A percentile compares a stretch with the other conserved stretches of the same genome.
These are phyloP conservation scores for Diaporthe amygdali DNA, from an alignment of 2,329 filamentous ascomycete species.

Conservation along the genomic window DNA sequence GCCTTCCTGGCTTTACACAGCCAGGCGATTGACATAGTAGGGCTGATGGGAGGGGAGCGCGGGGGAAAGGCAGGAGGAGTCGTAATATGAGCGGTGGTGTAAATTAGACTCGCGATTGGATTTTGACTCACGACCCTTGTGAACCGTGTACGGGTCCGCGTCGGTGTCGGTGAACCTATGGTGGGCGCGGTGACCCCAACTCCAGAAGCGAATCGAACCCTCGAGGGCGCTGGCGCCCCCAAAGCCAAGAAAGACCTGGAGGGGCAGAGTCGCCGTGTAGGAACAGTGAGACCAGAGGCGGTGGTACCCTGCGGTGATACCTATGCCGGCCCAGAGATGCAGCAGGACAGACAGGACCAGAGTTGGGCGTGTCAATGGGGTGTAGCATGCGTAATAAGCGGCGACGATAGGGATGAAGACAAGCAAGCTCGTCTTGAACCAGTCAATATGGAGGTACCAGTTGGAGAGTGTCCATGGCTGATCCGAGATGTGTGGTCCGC, in stretches of 20 bases:
- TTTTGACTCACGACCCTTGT: slow-evolving; percentile 66
- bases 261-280: slow-evolving; percentile 77
- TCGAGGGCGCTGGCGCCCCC: slow-evolving; percentile 84
- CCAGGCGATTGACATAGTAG: not conserved
- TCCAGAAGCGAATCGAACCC: slow-evolving; percentile 89
- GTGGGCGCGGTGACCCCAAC: slow-evolving; percentile 81
- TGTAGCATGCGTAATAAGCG: not conserved
- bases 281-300: slow-evolving; percentile 87
- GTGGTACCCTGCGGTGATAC: slow-evolving; percentile 82
- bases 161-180: slow-evolving; percentile 93
- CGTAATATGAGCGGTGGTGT: not conserved
- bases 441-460: slow-evolving; percentile 20
- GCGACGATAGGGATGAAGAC: slow-evolving; percentile 15
- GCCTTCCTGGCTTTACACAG: not conserved
- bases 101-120: not conserved
- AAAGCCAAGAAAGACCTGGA: slow-evolving; percentile 82
- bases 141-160: slow-evolving; percentile 89
- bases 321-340: slow-evolving; percentile 84
- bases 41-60: too few species aligned
- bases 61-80: not conserved
- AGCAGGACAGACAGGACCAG: slow-evolving; percentile 63
- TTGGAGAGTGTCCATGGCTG: slow-evolving; percentile 18
- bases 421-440: slow-evolving; percentile 17
- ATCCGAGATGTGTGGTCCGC: slow-evolving; percentile 17
- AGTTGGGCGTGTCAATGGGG: slow-evolving; percentile 12